phyloP scores from a whole-genome alignment of 805 yeast species.

The Zygosaccharomyces kombuchaensis region DNA sequence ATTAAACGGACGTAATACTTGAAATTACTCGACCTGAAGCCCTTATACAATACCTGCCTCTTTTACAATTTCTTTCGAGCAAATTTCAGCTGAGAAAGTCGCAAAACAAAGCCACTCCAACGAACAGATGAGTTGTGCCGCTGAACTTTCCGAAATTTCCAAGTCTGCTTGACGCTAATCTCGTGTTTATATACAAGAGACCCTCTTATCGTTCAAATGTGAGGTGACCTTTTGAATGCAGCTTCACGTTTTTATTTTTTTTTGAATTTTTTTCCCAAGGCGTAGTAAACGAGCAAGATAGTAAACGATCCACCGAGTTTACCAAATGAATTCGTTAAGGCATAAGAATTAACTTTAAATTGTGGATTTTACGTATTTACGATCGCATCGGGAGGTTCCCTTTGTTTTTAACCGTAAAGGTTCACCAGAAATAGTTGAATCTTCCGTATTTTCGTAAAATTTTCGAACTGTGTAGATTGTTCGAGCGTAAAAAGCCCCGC shows the following conservation, averaged over 20 bases:
- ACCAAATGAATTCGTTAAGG: background rate
- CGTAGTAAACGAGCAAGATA: constrained; percentile 3
- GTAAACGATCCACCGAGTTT: background rate
- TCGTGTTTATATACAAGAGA: background rate
- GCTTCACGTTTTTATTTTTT: constrained; percentile 1
- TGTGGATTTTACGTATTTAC: background rate
- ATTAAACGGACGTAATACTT: background rate
- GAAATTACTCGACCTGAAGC: background rate
- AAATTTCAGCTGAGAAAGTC: background rate
- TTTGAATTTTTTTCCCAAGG: background rate
- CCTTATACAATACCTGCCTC: background rate
- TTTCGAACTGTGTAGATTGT: background rate
- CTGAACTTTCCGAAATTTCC: background rate
- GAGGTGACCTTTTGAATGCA: constrained; percentile 1
- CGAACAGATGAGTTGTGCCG: background rate
- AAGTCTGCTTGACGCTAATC: background rate
- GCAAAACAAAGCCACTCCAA: background rate
- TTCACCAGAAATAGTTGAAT: no score
- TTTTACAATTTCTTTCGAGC: background rate
- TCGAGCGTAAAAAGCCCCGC: background rate
- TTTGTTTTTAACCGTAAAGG: background rate
- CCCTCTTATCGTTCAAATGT: background rate
- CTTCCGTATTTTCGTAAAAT: background rate
- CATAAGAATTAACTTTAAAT: background rate
- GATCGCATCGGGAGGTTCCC: background rate